Conservation (phyloP, 2,329 filamentous ascomycete species). For the Trichoderma arundinaceum region DNA sequence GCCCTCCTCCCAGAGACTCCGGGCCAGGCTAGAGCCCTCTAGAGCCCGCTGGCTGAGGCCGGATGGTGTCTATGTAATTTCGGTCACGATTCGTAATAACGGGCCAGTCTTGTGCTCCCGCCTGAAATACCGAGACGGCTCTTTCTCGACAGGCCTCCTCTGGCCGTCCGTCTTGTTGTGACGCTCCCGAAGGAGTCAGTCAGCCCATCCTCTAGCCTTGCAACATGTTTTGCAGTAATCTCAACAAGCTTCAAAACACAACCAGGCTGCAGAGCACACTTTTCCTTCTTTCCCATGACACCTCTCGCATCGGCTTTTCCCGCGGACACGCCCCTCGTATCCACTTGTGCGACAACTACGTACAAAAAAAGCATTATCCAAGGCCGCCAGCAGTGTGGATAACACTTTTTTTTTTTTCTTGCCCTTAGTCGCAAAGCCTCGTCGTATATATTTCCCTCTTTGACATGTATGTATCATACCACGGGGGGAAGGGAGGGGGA, state of each 20-base stretch:
- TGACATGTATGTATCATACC: too few relatives aligned
- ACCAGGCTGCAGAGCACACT: not conserved
- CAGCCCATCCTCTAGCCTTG: too few relatives aligned
- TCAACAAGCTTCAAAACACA: not conserved
- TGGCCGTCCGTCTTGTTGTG: too few relatives aligned
- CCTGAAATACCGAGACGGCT: not conserved
- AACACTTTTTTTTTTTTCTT: too few relatives aligned
- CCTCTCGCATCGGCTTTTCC: not conserved
- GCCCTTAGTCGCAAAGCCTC: not conserved
- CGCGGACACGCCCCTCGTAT: not conserved
- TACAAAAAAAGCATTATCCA: too few relatives aligned
- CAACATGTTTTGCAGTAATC: not conserved
- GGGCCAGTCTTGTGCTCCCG: not conserved
- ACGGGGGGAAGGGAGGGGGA: too few relatives aligned
- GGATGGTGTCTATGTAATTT: not conserved
- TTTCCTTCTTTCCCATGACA: not conserved
- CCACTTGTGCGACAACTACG: not conserved
- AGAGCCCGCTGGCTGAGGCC: not conserved
- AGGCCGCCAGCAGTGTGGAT: not conserved
- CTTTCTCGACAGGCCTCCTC: too few relatives aligned
- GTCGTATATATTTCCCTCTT: conserved; percentile 6
- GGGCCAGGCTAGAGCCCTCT: not conserved
- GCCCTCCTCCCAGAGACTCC: not conserved
- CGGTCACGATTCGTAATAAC: not conserved
- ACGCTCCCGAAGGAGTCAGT: too few relatives aligned